These are phyloP conservation scores for Cyberlindnera meyerae DNA, from an alignment of 805 yeast genomes.

Conservation along the genomic window DNA sequence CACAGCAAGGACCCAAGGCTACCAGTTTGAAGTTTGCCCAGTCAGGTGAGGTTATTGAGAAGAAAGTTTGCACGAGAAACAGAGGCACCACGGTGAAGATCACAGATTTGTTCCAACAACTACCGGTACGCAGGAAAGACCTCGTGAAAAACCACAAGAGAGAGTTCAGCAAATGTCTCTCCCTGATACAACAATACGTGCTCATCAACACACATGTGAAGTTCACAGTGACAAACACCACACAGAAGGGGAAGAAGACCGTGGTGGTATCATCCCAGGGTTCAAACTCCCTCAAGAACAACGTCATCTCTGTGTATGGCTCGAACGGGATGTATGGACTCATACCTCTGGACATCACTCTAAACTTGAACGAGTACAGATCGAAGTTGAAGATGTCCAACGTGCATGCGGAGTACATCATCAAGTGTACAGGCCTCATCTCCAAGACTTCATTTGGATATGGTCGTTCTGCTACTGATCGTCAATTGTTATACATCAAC, in stretches of 20 bases:
- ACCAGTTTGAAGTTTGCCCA: constrained; percentile 47
- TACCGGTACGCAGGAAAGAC: constrained; percentile 83
- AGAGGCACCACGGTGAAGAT: constrained; percentile 68
- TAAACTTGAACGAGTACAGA: constrained; percentile 32
- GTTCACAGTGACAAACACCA: constrained; percentile 54
- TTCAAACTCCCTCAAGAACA: constrained; percentile 41
- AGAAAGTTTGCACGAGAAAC: constrained; percentile 43
- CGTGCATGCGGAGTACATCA: constrained; percentile 25
- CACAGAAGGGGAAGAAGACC: constrained; percentile 43
- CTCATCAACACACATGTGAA: constrained; percentile 56
- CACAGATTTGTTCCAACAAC: constrained; percentile 51
- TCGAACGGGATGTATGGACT: constrained; percentile 57
- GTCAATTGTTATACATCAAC: constrained; percentile 74
- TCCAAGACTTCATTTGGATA: constrained; percentile 78
- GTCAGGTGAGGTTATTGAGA: constrained; percentile 45
- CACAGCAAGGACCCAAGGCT: constrained; percentile 52
- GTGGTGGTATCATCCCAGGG: constrained; percentile 59
- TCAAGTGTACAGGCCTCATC: constrained; percentile 52
- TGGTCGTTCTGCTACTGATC: constrained; percentile 65
- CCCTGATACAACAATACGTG: constrained; percentile 58
- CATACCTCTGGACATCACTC: constrained; percentile 39
- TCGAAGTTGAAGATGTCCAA: constrained; percentile 13
- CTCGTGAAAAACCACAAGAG: constrained; percentile 60
- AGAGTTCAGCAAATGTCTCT: constrained; percentile 68
- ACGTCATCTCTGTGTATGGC: constrained; percentile 68